These are phyloP conservation scores for Typha latifolia DNA, from an alignment of 176 grass and related monocot genomes.

Conservation along the genomic window DNA sequence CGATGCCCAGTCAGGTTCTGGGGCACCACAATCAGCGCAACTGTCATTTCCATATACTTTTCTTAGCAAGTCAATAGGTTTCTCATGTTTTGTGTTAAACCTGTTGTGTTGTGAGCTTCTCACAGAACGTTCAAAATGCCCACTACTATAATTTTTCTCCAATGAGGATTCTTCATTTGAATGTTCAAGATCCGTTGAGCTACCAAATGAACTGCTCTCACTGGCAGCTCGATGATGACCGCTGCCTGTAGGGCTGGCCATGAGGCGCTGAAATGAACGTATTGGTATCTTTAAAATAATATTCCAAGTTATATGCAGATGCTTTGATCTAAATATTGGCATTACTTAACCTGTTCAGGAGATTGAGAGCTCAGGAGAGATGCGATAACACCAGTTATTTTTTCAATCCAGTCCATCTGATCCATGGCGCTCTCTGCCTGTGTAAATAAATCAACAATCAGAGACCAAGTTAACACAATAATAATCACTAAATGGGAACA, in stretches of 20 bases:
- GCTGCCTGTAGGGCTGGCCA: slow-evolving; percentile 49
- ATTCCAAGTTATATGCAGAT: neutral
- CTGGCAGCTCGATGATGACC: slow-evolving; percentile 65
- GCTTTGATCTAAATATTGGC: neutral
- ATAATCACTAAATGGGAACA: slow-evolving; percentile 24
- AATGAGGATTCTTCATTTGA: slow-evolving; percentile 61
- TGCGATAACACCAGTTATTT: slow-evolving; percentile 97
- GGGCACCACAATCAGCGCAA: slow-evolving; percentile 83
- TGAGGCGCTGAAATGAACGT: slow-evolving; percentile 59
- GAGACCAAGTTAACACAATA: slow-evolving; percentile 3
- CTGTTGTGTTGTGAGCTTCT: slow-evolving; percentile 62
- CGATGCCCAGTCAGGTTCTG: slow-evolving; percentile 94
- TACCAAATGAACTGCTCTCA: slow-evolving; percentile 76
- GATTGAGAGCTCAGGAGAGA: slow-evolving; percentile 95
- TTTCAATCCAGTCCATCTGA: slow-evolving; percentile 99
- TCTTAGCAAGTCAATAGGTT: slow-evolving; percentile 90
- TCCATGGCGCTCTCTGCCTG: slow-evolving; percentile 98
- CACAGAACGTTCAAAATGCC: slow-evolving; percentile 65
- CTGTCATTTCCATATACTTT: slow-evolving; percentile 78
- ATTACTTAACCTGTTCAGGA: slow-evolving; percentile 69
- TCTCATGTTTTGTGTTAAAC: slow-evolving; percentile 72
- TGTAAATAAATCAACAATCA: slow-evolving; percentile 7
- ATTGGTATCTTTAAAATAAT: slow-evolving; percentile 19
- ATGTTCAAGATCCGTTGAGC: slow-evolving; percentile 80
- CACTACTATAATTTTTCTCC: slow-evolving; percentile 59